phyloP scores from a whole-genome alignment of 1,139 yeast species.

The Meyerozyma guilliermondii region DNA sequence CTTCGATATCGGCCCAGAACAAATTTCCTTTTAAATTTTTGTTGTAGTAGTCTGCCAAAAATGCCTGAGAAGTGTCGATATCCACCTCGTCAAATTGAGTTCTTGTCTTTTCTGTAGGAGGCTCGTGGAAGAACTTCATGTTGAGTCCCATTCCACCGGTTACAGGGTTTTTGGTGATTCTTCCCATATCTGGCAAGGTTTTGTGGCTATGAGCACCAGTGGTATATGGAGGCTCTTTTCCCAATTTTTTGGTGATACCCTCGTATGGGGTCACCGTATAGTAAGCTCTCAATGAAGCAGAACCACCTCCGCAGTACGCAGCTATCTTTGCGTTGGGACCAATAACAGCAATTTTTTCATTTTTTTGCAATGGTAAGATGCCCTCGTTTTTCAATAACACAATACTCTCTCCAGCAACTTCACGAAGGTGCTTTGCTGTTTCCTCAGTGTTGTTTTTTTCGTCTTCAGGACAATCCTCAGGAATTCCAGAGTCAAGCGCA shows the following conservation, averaged over 20 bases:
- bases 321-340: conserved; percentile 34
- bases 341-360: conserved; percentile 27
- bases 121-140: conserved; percentile 4
- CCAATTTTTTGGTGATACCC: conserved; percentile 16
- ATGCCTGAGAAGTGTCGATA: conserved; percentile 4
- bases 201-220: conserved; percentile 9
- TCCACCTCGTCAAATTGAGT: conserved; percentile 6
- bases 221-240: conserved; percentile 6
- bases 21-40: conserved; percentile 5
- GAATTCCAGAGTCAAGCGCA: conserved; percentile 12
- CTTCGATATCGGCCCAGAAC: conserved; percentile 39
- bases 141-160: conserved; percentile 8
- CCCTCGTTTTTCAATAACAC: conserved; percentile 18
- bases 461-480: conserved; percentile 10
- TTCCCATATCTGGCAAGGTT: conserved; percentile 7
- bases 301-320: conserved; percentile 35
- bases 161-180: conserved; percentile 6
- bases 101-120: conserved; percentile 9
- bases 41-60: conserved; percentile 8
- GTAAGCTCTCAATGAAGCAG: conserved; percentile 28
- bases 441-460: conserved; percentile 12
- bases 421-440: conserved; percentile 12
- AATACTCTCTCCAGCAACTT: conserved; percentile 14
- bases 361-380: conserved; percentile 13
- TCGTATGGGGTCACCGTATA: conserved; percentile 31